Base-by-base conservation (phyloP, 805 yeast genomes). In the Tetrapisispora phaffii region DNA sequence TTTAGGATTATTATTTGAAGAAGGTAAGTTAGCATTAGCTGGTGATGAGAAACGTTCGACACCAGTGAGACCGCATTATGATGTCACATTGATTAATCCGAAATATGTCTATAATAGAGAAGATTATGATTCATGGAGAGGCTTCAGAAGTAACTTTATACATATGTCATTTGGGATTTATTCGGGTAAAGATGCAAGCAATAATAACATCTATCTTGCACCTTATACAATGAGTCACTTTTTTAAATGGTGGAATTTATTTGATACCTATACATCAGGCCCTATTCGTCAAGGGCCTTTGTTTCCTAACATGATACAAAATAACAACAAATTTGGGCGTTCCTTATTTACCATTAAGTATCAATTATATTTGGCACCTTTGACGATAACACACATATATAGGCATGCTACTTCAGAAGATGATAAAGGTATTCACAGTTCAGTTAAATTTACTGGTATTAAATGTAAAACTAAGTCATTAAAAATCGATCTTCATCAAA, bases 201-300 rank as follows among this genome's bases (percentile, higher is more conserved):
- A 74, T 46, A 88, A 87, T 58, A 69, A 85, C 5, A 71, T 82
- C 4, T 86, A 87, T 57, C 63, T 88, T 42, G 75, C 87, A 2
- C 95, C 95, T 1, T 69, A 71, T n/a, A 70, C 80, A 0, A 69
- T 86, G 48, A 54, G 67, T 1, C 90, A 82, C 51, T 87, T 88
- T 63, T 72, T 76, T 50, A 63, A 62, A 10, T 89, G 97, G 97
- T 87, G 95, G 94, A 65, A 68, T 31, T 70, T 83, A 48, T 88
- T 88, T 60, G 73, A 77, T 32, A 79, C 88, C n/a, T 80, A 79
- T 47, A 71, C 83, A 52, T 78, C 87, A 43, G 73, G 90, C 12
- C 96, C 96, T 0, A 72, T 86, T 21, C 70, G 90, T 44, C 71
- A 74, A 39, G 96, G 96, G 0, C 65, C 71, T 1, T 59, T 89